These are phyloP conservation scores for Podospora pseudocomata DNA, from an alignment of 495 filamentous ascomycete species.

Conservation along the genomic window DNA sequence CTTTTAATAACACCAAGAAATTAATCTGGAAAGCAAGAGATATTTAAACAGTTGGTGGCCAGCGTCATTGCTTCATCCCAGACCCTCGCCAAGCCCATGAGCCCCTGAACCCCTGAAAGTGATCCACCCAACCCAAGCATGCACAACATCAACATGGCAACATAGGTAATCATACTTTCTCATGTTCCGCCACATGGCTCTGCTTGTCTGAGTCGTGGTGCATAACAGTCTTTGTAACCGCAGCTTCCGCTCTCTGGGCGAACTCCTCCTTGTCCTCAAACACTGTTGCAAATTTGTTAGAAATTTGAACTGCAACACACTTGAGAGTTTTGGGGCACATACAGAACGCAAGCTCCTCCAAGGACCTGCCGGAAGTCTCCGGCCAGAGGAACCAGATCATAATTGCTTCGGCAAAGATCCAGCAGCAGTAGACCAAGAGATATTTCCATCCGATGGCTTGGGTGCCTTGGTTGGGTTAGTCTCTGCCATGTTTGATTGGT, in stretches of 20 bases:
- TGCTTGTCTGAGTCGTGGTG: conserved; percentile 13
- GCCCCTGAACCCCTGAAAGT: neutral
- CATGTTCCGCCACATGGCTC: conserved; percentile 7
- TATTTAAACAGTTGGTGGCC: no score
- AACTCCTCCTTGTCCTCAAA: conserved; percentile 27
- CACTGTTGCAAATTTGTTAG: conserved; percentile 11
- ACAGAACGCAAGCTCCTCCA: conserved; percentile 65
- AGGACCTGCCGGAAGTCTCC: conserved; percentile 57
- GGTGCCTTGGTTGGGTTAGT: conserved; percentile 31
- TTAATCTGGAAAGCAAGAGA: no score
- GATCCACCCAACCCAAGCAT: neutral
- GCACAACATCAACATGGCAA: neutral
- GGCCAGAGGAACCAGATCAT: conserved; percentile 64
- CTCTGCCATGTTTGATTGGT: neutral
- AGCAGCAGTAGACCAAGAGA: conserved; percentile 51
- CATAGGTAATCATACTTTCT: neutral
- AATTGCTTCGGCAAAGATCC: conserved; percentile 53
- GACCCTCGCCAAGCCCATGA: neutral
- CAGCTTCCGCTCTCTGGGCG: conserved; percentile 14
- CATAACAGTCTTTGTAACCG: conserved; percentile 17
- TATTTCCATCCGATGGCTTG: conserved; percentile 58
- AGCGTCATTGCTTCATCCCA: no score
- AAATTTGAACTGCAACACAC: neutral
- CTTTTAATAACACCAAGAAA: no score
- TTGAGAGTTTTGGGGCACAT: conserved; percentile 28